These are phyloP conservation scores for Leccinellum albellum DNA, from an alignment of 768 basidiomycete genomes.

Conservation along the genomic window DNA sequence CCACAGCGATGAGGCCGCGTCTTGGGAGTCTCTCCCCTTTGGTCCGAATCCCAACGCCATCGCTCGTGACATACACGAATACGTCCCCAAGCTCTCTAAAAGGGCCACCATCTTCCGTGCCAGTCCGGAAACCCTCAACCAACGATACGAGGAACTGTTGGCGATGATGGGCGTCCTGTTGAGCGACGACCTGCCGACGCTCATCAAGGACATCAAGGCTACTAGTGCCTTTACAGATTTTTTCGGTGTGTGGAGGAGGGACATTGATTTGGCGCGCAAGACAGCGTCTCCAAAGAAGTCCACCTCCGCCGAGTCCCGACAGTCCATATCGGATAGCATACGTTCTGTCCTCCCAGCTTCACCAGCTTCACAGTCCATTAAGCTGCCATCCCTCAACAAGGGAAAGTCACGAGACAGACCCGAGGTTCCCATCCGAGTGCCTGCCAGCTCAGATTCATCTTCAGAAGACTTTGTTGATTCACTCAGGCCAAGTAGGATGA, in stretches of 20 bases:
- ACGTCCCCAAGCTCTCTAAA: constrained; percentile 65
- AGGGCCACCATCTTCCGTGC: constrained; percentile 71
- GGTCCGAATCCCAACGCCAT: constrained; percentile 77
- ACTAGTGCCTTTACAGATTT: constrained; percentile 64
- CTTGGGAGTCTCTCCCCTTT: constrained; percentile 81
- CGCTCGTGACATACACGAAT: constrained; percentile 61
- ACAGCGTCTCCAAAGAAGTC: constrained; percentile 15
- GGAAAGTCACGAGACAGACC: constrained; percentile 12
- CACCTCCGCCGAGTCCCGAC: constrained; percentile 29
- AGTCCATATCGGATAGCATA: constrained; percentile 50
- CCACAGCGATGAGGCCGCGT: constrained; percentile 69
- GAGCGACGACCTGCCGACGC: constrained; percentile 55
- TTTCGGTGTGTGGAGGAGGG: constrained; percentile 74
- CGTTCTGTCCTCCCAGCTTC: constrained; percentile 54
- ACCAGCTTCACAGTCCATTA: constrained; percentile 7
- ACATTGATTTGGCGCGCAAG: constrained; percentile 57
- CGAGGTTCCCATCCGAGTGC: not conserved
- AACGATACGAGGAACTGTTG: constrained; percentile 57
- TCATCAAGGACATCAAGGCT: constrained; percentile 62
- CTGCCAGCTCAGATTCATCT: constrained; percentile 23
- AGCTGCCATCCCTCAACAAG: constrained; percentile 4
- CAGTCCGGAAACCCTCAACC: constrained; percentile 60
- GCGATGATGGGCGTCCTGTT: constrained; percentile 59
- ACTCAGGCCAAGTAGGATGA: constrained; percentile 4
- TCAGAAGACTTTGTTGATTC: constrained; percentile 17